A percentile compares a stretch with the other conserved stretches of the same genome.
Evolutionary conservation across 2,329 filamentous ascomycete genomes (phyloP).

Genomic region (Cryphonectria radicalis): DNA sequence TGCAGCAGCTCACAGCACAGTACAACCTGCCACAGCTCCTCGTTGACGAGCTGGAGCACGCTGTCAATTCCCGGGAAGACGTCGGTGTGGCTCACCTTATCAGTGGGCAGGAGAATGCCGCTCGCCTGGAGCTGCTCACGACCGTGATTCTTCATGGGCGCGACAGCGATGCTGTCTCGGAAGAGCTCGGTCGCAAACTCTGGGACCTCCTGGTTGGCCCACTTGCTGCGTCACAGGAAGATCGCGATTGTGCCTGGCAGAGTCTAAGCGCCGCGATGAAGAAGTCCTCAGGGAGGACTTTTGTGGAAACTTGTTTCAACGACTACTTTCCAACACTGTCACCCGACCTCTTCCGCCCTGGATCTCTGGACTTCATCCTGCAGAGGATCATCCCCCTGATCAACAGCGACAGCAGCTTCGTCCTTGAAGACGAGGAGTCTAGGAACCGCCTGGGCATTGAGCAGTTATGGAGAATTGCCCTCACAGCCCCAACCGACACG

Average conservation of each 20-base stretch:
- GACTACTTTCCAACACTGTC: slow-evolving; percentile 62
- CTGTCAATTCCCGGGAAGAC: slow-evolving; percentile 47
- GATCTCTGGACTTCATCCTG: slow-evolving; percentile 66
- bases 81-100: slow-evolving; percentile 50
- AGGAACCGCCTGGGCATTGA: slow-evolving; percentile 62
- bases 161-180: slow-evolving; percentile 64
- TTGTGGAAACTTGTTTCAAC: slow-evolving; percentile 57
- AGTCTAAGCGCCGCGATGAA: slow-evolving; percentile 58
- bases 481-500: slow-evolving; percentile 66
- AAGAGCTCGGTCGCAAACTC: slow-evolving; percentile 64
- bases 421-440: slow-evolving; percentile 52
- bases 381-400: slow-evolving; percentile 54
- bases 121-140: slow-evolving; percentile 61
- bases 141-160: slow-evolving; percentile 58
- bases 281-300: slow-evolving; percentile 56
- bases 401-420: slow-evolving; percentile 47
- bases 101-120: slow-evolving; percentile 52
- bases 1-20: slow-evolving; percentile 62
- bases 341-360: slow-evolving; percentile 61
- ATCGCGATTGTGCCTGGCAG: slow-evolving; percentile 72
- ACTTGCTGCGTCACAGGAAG: slow-evolving; percentile 59
- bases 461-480: slow-evolving; percentile 81
- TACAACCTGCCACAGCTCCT: slow-evolving; percentile 65
- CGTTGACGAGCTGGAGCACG: slow-evolving; percentile 66
- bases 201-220: slow-evolving; percentile 77